phyloP scores from a whole-genome alignment of 257 asterid species.

The Rubia yunnanensis region DNA sequence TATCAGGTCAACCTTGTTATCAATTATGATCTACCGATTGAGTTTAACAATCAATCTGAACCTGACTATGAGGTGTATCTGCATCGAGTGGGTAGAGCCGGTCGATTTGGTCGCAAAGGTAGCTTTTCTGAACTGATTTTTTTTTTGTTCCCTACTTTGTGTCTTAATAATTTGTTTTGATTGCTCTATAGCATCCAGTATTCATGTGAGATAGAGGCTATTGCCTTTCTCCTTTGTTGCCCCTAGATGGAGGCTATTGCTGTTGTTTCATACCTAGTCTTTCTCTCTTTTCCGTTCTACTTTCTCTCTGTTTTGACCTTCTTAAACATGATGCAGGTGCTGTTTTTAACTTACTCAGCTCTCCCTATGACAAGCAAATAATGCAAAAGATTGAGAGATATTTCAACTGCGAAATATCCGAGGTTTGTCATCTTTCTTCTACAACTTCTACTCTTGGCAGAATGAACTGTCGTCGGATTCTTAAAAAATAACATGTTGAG shows the following conservation, averaged over 20 bases:
- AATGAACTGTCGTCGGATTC: background rate
- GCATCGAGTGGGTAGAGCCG: constrained; percentile 97
- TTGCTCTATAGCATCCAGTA: background rate
- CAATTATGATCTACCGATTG: constrained; percentile 75
- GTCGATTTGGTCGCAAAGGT: constrained; percentile 99
- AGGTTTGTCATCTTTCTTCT: constrained; percentile 23
- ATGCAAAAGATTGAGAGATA: constrained; percentile 53
- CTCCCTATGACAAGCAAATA: constrained; percentile 23
- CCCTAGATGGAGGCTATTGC: too few relatives aligned
- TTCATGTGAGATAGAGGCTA: background rate
- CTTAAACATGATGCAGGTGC: constrained; percentile 32
- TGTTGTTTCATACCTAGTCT: too few relatives aligned
- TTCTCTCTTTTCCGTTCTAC: background rate
- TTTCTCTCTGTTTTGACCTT: constrained; percentile 1
- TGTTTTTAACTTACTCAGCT: constrained; percentile 37
- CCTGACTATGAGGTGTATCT: constrained; percentile 87
- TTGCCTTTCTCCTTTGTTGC: background rate
- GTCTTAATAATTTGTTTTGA: background rate
- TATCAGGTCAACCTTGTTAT: constrained; percentile 90
- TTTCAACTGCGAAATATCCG: constrained; percentile 34
- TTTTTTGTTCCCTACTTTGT: background rate
- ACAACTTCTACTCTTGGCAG: background rate
- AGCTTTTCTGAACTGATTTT: background rate
- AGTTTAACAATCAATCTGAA: constrained; percentile 30
- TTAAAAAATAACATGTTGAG: too few relatives aligned